Evolutionary conservation across 768 basidiomycete genomes (phyloP), one percentile per base, ranked within the genome.

Genomic region (Megacollybia marginata): DNA sequence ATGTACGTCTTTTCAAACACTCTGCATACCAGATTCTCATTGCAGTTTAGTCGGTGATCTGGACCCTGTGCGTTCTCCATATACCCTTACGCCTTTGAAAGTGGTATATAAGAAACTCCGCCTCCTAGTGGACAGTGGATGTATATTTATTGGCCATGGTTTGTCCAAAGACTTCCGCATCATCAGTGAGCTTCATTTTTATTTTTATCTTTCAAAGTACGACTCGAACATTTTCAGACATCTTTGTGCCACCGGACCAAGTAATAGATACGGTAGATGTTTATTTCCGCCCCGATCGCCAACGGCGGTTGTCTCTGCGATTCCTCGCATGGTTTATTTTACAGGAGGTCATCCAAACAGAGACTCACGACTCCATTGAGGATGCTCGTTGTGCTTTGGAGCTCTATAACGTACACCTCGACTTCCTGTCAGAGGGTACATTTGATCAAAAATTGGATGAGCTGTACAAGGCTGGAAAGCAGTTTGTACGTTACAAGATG

Each of bases 101-200:
- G 78, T 95, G n/a, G 96, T 93, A 2, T 99, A 98, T 71, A 98
- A 98, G 74, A 99, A 99, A 63, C 71, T 99, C 11, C 82, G 96
- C 2, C 66, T 94, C 16, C 73, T 98, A 5, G 93, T 98, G 16
- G 96, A 99, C 62, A 76, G 85, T 19, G 93, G 94, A 5, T 99
- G 96, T 61, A 88, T 92, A 51, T 99, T 99, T 62, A 87, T 98
- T 49, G 96, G 96, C 1, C 96, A 99, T 59, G 96, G 96, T 5
- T 78, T 99, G 15, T 87, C 92, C 13, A 97, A 98, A 62, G 96
- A 99, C 64, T 97, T 98, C 70, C 81, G 95, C 10, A 98, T 95
- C 49, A 99, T 98, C 69, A 99, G 95, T 95, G 57, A 63, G 89
- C 70, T 12, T 16, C 15, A 20, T 13, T 5, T 20, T 12, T 20